Conservation (phyloP, 768 basidiomycete genomes). For the Mycena maculata region DNA sequence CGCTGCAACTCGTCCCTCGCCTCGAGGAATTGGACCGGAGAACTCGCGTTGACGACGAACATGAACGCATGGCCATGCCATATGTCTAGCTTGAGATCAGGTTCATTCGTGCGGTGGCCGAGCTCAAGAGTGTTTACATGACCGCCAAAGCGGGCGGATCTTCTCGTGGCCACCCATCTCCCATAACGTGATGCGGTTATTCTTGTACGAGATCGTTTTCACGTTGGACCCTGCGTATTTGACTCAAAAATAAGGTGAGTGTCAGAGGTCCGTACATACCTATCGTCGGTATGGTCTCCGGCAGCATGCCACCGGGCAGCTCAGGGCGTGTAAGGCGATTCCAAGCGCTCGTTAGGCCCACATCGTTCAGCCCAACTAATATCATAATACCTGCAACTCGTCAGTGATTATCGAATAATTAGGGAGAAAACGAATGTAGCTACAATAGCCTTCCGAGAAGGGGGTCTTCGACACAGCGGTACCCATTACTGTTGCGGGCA, state of each 20-base stretch:
- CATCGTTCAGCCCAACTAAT: constrained; percentile 40
- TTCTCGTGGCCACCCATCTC: constrained; percentile 63
- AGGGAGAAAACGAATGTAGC: no score
- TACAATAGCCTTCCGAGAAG: no score
- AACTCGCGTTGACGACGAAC: constrained; percentile 63
- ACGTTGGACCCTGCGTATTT: constrained; percentile 49
- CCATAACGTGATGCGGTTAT: constrained; percentile 65
- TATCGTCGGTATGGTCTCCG: neutral
- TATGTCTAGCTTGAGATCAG: neutral
- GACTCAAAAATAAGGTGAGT: neutral
- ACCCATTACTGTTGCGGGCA: no score
- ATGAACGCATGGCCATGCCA: constrained; percentile 58
- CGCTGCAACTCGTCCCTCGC: constrained; percentile 58
- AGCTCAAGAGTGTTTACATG: no score
- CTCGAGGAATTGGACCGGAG: constrained; percentile 58
- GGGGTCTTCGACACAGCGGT: no score
- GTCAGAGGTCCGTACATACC: neutral
- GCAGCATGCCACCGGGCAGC: constrained; percentile 18
- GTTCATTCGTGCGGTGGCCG: no score
- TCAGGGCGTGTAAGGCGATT: constrained; percentile 46
- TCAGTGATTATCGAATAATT: no score
- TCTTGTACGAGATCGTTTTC: constrained; percentile 59
- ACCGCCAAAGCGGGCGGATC: constrained; percentile 56
- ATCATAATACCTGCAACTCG: neutral
- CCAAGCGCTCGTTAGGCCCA: constrained; percentile 43